Conservation (phyloP, 331 rosid species). For the Arachis monticola region DNA sequence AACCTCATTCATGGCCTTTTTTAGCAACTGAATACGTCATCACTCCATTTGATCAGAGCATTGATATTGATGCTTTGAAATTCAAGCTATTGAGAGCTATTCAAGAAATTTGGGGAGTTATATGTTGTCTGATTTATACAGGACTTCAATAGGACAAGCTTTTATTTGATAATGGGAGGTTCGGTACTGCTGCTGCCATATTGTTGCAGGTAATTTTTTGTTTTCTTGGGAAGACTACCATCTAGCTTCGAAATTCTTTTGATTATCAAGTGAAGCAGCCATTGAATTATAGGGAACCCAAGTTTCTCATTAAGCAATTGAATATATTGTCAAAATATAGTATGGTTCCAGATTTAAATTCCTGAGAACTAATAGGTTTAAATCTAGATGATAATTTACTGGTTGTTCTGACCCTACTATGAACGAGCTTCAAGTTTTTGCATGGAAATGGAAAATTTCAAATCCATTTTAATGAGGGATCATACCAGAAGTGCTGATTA, state of each 20-base stretch:
- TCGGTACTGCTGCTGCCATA: slow-evolving; percentile 62
- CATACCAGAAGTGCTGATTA: neutral
- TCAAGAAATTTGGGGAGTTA: slow-evolving; percentile 53
- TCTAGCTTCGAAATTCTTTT: slow-evolving; percentile 39
- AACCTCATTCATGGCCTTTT: slow-evolving; percentile 40
- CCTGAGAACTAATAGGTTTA: slow-evolving; percentile 30
- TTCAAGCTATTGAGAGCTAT: slow-evolving; percentile 50
- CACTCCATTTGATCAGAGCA: slow-evolving; percentile 43
- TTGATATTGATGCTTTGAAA: slow-evolving; percentile 50
- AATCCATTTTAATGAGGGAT: neutral
- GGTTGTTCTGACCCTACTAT: slow-evolving; percentile 14
- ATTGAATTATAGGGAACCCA: slow-evolving; percentile 24
- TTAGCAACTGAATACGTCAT: slow-evolving; percentile 38
- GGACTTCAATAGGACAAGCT: slow-evolving; percentile 64
- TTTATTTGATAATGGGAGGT: slow-evolving; percentile 57
- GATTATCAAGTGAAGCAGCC: slow-evolving; percentile 38
- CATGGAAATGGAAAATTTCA: neutral
- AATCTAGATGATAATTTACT: slow-evolving; percentile 2
- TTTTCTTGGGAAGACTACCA: slow-evolving; percentile 41
- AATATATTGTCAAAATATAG: slow-evolving; percentile 17
- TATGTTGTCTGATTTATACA: slow-evolving; percentile 80
- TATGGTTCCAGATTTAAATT: slow-evolving; percentile 19
- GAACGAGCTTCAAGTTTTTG: neutral
- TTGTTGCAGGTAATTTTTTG: slow-evolving; percentile 58
- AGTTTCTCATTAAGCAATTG: slow-evolving; percentile 16